Percentiles rank a stretch among this genome's conserved stretches.
These are phyloP conservation scores for Rosellinia necatrix DNA, from an alignment of 2,329 filamentous ascomycete genomes.

Conservation along the genomic window DNA sequence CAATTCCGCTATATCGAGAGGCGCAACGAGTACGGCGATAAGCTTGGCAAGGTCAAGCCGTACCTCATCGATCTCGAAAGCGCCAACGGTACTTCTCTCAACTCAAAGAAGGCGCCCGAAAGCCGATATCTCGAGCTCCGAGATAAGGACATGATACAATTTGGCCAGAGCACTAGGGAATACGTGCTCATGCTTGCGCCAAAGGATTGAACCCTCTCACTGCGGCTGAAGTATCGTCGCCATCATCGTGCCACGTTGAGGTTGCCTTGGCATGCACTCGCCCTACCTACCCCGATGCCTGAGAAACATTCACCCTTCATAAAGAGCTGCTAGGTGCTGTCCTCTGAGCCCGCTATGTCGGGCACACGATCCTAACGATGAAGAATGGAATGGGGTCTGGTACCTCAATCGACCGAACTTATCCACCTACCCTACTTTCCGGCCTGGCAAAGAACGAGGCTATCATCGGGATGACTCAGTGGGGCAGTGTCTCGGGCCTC, in stretches of 20 bases:
- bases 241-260: slow-evolving; percentile 2
- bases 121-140: slow-evolving; percentile 84
- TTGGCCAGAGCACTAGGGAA: slow-evolving; percentile 86
- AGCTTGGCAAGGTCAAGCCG: slow-evolving; percentile 76
- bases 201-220: slow-evolving; percentile 42
- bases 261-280: background rate
- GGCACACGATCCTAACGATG: background rate
- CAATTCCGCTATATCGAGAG: slow-evolving; percentile 89
- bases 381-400: slow-evolving; percentile 7
- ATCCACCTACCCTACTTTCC: background rate
- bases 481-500: slow-evolving; percentile 32
- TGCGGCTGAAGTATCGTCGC: background rate
- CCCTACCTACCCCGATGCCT: background rate
- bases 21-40: slow-evolving; percentile 85
- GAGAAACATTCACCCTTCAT: background rate
- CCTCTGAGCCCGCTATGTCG: background rate
- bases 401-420: background rate
- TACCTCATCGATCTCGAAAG: slow-evolving; percentile 95
- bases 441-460: slow-evolving; percentile 30
- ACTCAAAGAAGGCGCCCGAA: slow-evolving; percentile 72
- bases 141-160: slow-evolving; percentile 86
- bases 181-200: slow-evolving; percentile 90
- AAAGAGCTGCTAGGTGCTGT: background rate
- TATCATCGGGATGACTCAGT: slow-evolving; percentile 37
- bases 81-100: slow-evolving; percentile 85